Evolutionary conservation across 2,329 filamentous ascomycete species (phyloP).

Genomic region (Microcera coccophila): DNA sequence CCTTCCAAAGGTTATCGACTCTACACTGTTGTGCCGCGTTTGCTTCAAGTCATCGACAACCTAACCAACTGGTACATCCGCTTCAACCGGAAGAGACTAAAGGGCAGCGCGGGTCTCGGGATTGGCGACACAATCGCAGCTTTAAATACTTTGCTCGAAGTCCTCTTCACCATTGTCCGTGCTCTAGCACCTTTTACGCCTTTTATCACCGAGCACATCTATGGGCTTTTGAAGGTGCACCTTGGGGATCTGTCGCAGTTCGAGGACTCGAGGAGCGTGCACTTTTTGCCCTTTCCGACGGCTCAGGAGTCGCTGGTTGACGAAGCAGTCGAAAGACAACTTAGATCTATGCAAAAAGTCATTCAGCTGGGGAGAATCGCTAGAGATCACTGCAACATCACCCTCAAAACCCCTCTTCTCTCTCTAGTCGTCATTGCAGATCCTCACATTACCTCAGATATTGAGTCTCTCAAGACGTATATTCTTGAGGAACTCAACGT

Average conservation of each 20-base stretch:
- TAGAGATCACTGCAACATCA: slow-evolving; percentile 77
- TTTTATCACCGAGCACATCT: slow-evolving; percentile 94
- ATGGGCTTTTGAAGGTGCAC: slow-evolving; percentile 73
- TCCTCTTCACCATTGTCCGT: slow-evolving; percentile 82
- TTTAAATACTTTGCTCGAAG: slow-evolving; percentile 89
- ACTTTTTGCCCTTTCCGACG: slow-evolving; percentile 87
- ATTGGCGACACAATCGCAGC: slow-evolving; percentile 82
- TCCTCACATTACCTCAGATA: slow-evolving; percentile 77
- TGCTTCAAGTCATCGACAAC: slow-evolving; percentile 83
- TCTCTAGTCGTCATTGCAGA: slow-evolving; percentile 84
- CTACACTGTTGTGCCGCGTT: slow-evolving; percentile 86
- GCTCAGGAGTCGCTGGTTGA: slow-evolving; percentile 88
- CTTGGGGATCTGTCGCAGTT: slow-evolving; percentile 68
- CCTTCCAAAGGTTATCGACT: slow-evolving; percentile 61
- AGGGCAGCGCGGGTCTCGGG: slow-evolving; percentile 74
- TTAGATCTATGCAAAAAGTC: slow-evolving; percentile 88
- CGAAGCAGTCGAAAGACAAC: slow-evolving; percentile 76
- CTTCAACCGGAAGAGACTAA: slow-evolving; percentile 86
- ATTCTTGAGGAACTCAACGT: slow-evolving; percentile 91
- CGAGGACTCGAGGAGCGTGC: slow-evolving; percentile 78
- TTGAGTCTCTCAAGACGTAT: slow-evolving; percentile 81
- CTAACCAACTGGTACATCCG: slow-evolving; percentile 99
- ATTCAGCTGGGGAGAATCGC: slow-evolving; percentile 87
- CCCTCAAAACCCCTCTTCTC: slow-evolving; percentile 87
- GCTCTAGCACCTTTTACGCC: slow-evolving; percentile 92